These are phyloP conservation scores for Aspergillus haitiensis DNA, from an alignment of 495 filamentous ascomycete genomes.

Conservation along the genomic window DNA sequence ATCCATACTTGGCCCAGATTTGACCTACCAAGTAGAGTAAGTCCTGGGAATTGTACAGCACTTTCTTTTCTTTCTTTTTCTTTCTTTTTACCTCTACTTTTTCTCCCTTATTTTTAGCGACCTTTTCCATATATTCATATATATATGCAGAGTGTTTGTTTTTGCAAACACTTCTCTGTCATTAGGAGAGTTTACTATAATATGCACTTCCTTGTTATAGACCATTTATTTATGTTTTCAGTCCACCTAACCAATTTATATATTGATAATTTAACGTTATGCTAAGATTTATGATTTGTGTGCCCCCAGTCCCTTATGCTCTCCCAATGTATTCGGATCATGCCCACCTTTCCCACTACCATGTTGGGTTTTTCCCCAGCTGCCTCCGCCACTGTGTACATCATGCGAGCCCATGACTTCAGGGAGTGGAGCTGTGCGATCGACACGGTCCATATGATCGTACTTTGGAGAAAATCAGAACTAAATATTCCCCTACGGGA, in stretches of 20 bases:
- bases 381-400: conserved; percentile 27
- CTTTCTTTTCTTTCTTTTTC: conserved; percentile 1
- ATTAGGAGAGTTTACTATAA: no score
- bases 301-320: conserved; percentile 40
- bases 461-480: conserved; percentile 22
- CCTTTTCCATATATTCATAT: not conserved
- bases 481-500: not conserved
- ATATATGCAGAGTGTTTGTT: not conserved
- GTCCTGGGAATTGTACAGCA: conserved; percentile 12
- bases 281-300: conserved; percentile 10
- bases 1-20: conserved; percentile 9
- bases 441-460: conserved; percentile 41
- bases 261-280: not conserved
- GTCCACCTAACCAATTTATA: no score
- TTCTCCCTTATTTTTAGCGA: not conserved
- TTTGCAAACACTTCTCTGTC: no score
- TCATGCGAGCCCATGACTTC: conserved; percentile 36
- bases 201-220: no score
- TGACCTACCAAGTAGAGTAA: not conserved
- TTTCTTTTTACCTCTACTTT: not conserved
- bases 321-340: conserved; percentile 42
- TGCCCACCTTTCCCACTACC: conserved; percentile 47
- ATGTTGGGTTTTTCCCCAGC: conserved; percentile 22
- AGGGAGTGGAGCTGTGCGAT: conserved; percentile 47
- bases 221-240: no score